Evolutionary conservation across 2,329 filamentous ascomycete genomes (phyloP), one percentile per base, ranked within the genome.

Genomic region (Pezicula radicicola): DNA sequence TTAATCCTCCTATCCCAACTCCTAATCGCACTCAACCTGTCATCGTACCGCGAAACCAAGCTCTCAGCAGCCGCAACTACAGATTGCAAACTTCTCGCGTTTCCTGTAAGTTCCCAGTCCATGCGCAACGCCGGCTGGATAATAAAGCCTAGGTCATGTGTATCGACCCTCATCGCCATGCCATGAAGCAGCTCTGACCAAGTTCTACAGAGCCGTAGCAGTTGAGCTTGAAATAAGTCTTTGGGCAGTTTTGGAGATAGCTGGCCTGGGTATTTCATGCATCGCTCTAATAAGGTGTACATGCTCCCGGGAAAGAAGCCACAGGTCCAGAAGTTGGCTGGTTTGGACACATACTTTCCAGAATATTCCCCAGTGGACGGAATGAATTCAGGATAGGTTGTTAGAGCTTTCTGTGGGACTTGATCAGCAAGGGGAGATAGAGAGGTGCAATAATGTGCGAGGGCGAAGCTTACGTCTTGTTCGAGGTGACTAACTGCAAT

Each of bases 71-170:
- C 56, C n/a, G 51, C 53, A 19, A 56, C 12, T 35, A 57, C 33
- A 52, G 48, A 15, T 46, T 60, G 7, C 46, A 61, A 48, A 54
- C 57, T 28, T 35, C 51, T 33, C 35, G 30, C 6, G 44, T 55
- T 46, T 19, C 56, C 28, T 28, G 53, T 55, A 15, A 54, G 43
- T 52, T 60, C 46, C 58, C 57, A 45, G 49, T 63, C 60, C 55
- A 56, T 70, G 30, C 68, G 70, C 2, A 72, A 55, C 15, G 70
- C 70, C 1, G 72, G 72, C 6, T 71, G 67, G 6, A 75, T 71
- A 55, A 76, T 75, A 52, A 76, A 76, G 0, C 73, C 72, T 60
- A 76, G 66, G 37, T 75, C 74, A 50, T 76, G 73, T 0, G 72
- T 76, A 48, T 74, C 70, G 6, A 64, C 60, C 37, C 57, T 21